Evolutionary conservation across 257 asterid species (phyloP).

Genomic region (Salvia rosmarinus): DNA sequence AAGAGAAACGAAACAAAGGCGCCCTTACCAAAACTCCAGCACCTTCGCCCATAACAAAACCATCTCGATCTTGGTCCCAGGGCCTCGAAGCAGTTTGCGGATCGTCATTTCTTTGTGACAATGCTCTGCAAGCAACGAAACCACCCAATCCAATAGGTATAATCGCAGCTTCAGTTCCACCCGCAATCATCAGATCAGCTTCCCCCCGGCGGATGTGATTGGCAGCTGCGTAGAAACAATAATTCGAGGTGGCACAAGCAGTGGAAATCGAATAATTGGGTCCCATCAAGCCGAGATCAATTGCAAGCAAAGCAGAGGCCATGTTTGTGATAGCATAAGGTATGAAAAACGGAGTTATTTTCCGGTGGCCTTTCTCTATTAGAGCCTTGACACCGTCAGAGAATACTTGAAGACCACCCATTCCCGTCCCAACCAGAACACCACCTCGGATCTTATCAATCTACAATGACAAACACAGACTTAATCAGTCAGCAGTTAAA

Average conservation of each 20-base stretch:
- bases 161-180: slow-evolving; percentile 95
- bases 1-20: neutral
- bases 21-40: slow-evolving; percentile 82
- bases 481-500: neutral
- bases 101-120: slow-evolving; percentile 92
- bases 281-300: slow-evolving; percentile 92
- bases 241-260: slow-evolving; percentile 97
- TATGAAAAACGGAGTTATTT: slow-evolving; percentile 87
- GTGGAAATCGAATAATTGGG: slow-evolving; percentile 94
- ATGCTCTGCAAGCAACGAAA: slow-evolving; percentile 92
- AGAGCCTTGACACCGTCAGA: slow-evolving; percentile 88
- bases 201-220: slow-evolving; percentile 98
- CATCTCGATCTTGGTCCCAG: slow-evolving; percentile 87
- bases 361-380: slow-evolving; percentile 77
- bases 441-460: slow-evolving; percentile 88
- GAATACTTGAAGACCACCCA: slow-evolving; percentile 91
- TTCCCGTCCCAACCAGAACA: slow-evolving; percentile 88
- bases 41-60: slow-evolving; percentile 96
- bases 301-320: slow-evolving; percentile 95
- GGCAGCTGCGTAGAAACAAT: slow-evolving; percentile 93
- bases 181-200: slow-evolving; percentile 90
- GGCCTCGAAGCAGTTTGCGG: slow-evolving; percentile 93
- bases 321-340: slow-evolving; percentile 93
- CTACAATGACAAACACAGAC: slow-evolving; percentile 47
- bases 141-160: slow-evolving; percentile 96